phyloP scores from a whole-genome alignment of 257 asterid genomes.

The Datura wrightii region DNA sequence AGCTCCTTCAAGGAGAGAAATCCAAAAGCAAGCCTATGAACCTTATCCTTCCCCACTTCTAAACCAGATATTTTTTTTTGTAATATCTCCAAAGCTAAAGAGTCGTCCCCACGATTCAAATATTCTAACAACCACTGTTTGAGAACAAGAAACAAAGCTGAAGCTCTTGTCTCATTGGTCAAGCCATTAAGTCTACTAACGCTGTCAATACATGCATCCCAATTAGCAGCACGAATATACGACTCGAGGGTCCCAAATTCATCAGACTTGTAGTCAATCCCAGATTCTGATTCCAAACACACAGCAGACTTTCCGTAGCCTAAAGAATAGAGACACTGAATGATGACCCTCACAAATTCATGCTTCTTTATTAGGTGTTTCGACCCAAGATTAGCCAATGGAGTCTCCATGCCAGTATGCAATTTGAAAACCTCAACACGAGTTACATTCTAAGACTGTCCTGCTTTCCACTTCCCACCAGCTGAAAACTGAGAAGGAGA shows the following conservation, averaged over 20 bases:
- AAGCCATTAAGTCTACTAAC: conserved; percentile 50
- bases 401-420: conserved; percentile 39
- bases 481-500: background rate
- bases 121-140: conserved; percentile 78
- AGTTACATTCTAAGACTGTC: background rate
- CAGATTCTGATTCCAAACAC: conserved; percentile 81
- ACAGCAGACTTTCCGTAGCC: conserved; percentile 77
- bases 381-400: conserved; percentile 53
- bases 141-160: conserved; percentile 64
- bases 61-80: conserved; percentile 55
- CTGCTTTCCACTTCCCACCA: background rate
- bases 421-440: conserved; percentile 33
- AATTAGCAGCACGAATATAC: conserved; percentile 52
- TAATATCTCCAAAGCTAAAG: conserved; percentile 61
- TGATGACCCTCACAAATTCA: conserved; percentile 71
- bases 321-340: conserved; percentile 69
- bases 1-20: conserved; percentile 55
- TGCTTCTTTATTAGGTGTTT: conserved; percentile 65
- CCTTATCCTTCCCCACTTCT: conserved; percentile 57
- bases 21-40: conserved; percentile 67
- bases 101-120: conserved; percentile 59
- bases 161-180: conserved; percentile 66
- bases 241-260: conserved; percentile 65
- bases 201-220: conserved; percentile 68
- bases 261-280: conserved; percentile 58